Base-by-base conservation (phyloP, 2,329 filamentous ascomycete species). In the Coniella lustricola region DNA sequence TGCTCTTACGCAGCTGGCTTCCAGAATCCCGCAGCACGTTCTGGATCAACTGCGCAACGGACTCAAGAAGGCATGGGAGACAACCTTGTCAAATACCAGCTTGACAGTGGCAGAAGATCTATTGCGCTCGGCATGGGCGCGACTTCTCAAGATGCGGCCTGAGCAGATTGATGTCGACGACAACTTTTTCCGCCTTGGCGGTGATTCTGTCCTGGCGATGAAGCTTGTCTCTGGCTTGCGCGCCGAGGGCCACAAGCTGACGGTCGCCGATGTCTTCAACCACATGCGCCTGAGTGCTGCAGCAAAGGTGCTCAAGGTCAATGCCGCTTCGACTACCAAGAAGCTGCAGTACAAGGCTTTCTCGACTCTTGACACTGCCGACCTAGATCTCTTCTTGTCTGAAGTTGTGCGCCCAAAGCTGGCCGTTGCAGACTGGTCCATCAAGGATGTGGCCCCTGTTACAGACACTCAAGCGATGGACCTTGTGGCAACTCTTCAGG, bases 191-290 rank as follows among this genome's bases (percentile, higher is more conserved):
- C 59, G 59, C 2, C 57, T 68, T 0, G 65, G 66, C 7, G 61
- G 61, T 36, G 61, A 61, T 38, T 58, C 58, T 1, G 67, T 67
- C 7, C 55, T 63, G 31, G 67, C 61, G 7, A 70, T 74, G 67
- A 63, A 66, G 44, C 54, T 61, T 2, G 65, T 70, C 38, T 70
- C 71, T 0, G 67, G 68, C 0, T 60, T 70, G 7, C 67, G 73
- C 39, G 58, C 60, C 0, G 62, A 70, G 34, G 70, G 69, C 0
- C 61, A 74, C 35, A 52, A 55, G 0, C 51, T 77, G 44, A 69
- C 66, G 0, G 74, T 77, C 1, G 69, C 72, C 1, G 68, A 75
- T 25, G 70, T 76, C 48, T 77, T 78, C 55, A 48, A 54, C 31
- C 47, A 57, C 33, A 60, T 59, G 52, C 56, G 56, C 7, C 51